Evolutionary conservation across 345 rosid species (phyloP).

Genomic region (Sisymbrium altissimum): DNA sequence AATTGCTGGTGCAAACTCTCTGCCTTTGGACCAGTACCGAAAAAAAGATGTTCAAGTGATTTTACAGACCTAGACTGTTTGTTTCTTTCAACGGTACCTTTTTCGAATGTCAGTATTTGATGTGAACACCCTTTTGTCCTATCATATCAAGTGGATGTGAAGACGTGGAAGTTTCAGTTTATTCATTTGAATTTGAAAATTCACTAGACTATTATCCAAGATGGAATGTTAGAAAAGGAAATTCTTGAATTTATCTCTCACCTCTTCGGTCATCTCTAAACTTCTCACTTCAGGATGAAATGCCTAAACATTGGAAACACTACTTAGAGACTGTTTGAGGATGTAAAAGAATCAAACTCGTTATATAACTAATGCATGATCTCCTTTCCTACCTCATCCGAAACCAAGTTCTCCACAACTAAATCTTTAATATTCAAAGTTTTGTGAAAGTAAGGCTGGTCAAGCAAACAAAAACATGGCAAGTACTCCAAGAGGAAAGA

Average conservation of each 20-base stretch:
- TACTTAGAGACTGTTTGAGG: slow-evolving; percentile 14
- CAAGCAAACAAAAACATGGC: slow-evolving; percentile 43
- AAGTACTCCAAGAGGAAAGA: slow-evolving; percentile 20
- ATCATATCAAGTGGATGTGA: slow-evolving; percentile 15
- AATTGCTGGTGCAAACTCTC: neutral
- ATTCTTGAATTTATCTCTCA: slow-evolving; percentile 22
- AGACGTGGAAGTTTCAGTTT: neutral
- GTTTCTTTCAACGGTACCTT: slow-evolving; percentile 28
- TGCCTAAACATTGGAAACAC: slow-evolving; percentile 40
- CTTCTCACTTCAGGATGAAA: slow-evolving; percentile 54
- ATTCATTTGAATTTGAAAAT: neutral
- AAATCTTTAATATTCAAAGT: slow-evolving; percentile 55
- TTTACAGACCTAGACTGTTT: slow-evolving; percentile 44
- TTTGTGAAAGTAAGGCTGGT: slow-evolving; percentile 67
- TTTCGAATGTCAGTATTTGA: slow-evolving; percentile 40
- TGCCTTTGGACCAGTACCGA: neutral
- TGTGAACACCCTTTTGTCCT: slow-evolving; percentile 57
- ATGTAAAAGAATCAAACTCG: slow-evolving; percentile 11
- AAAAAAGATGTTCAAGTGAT: neutral
- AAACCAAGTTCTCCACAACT: slow-evolving; percentile 53
- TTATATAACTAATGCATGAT: slow-evolving; percentile 3
- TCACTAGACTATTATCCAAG: neutral
- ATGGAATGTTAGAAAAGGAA: slow-evolving; percentile 11
- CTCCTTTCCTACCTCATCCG: slow-evolving; percentile 53
- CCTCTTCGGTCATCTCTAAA: slow-evolving; percentile 60